Percentiles rank a stretch among this genome's conserved stretches.
Conservation (phyloP, 441 rosid genomes). For the Adansonia grandidieri region DNA sequence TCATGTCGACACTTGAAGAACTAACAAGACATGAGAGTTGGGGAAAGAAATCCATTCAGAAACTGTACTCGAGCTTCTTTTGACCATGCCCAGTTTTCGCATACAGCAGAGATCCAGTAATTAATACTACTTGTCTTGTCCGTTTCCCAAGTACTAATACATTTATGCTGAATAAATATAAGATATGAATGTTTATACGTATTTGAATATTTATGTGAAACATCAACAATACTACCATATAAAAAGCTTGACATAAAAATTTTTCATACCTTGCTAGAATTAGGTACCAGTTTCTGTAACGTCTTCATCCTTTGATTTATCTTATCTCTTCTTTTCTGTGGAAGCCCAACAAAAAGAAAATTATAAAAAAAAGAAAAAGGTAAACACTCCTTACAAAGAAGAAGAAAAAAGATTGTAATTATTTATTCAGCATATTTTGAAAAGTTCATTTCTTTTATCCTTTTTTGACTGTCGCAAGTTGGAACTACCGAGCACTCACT, state of each 20-base stretch:
- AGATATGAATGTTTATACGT: no score
- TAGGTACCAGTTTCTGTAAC: slow-evolving; percentile 91
- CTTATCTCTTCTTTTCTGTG: slow-evolving; percentile 89
- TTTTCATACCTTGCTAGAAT: slow-evolving; percentile 80
- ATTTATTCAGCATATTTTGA: neutral
- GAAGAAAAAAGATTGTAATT: neutral
- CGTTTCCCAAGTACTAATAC: neutral
- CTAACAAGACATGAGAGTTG: no score
- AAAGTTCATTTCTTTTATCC: neutral
- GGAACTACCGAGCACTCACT: neutral
- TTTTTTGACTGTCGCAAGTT: neutral
- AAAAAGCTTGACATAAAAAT: neutral
- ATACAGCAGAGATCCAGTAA: neutral
- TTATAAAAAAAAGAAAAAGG: neutral
- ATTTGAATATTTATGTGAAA: no score
- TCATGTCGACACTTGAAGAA: neutral
- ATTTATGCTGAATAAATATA: no score
- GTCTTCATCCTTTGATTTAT: slow-evolving; percentile 95
- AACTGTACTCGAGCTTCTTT: neutral
- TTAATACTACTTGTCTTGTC: neutral
- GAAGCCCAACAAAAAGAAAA: neutral
- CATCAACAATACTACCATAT: neutral
- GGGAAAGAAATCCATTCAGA: no score
- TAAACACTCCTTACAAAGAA: neutral
- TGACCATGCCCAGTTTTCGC: neutral